phyloP scores from a whole-genome alignment of 2,329 filamentous ascomycete genomes.

The Sporothrix curviconia region DNA sequence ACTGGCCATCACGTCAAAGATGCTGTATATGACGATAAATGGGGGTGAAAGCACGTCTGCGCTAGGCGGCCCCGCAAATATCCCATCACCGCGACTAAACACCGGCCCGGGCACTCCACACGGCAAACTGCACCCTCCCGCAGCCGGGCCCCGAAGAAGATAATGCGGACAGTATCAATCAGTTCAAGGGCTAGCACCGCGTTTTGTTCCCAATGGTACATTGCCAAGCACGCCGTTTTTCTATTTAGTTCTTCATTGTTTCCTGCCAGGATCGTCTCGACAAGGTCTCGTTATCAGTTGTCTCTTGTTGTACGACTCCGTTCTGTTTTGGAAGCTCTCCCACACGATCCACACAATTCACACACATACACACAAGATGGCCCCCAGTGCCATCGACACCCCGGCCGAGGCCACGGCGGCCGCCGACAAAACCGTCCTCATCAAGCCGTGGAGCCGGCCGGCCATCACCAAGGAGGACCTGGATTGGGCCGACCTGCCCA shows the following conservation, averaged over 20 bases:
- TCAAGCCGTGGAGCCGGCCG: constrained; percentile 29
- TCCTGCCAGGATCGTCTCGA: no score
- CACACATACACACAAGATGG: constrained; percentile 20
- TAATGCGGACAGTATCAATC: no score
- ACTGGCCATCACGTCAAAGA: background rate
- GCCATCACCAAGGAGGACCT: constrained; percentile 25
- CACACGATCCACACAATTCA: background rate
- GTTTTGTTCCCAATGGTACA: no score
- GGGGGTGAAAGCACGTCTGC: background rate
- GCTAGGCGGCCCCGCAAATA: background rate
- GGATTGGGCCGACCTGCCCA: constrained; percentile 34
- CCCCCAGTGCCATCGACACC: constrained; percentile 23
- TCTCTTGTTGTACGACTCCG: no score
- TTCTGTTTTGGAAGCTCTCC: no score
- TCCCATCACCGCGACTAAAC: no score
- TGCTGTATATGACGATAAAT: background rate
- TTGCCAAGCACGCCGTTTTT: no score
- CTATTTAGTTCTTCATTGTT: no score
- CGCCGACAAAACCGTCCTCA: constrained; percentile 16
- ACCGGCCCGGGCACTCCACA: background rate
- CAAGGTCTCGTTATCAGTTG: no score
- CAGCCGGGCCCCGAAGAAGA: background rate
- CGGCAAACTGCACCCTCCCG: background rate
- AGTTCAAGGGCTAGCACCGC: no score
- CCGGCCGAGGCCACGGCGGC: constrained; percentile 5